Conservation (phyloP, 768 basidiomycete species). For the Fistulinella prunicolor region DNA sequence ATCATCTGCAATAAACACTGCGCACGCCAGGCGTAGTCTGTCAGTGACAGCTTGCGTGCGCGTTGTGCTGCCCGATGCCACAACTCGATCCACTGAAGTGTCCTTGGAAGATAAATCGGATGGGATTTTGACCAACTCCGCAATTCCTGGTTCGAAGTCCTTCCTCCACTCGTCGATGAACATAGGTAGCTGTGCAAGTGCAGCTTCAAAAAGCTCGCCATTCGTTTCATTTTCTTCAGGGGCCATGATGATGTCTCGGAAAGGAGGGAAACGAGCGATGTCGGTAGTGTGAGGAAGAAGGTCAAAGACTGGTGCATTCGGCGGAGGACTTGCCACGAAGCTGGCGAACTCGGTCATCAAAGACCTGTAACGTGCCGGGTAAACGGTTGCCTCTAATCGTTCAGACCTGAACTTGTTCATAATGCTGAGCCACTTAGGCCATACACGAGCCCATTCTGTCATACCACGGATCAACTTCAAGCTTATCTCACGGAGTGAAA, state of each 20-base stretch:
- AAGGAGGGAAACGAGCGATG: neutral
- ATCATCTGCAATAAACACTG: neutral
- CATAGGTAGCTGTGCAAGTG: neutral
- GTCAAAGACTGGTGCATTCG: neutral
- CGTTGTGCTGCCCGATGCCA: neutral
- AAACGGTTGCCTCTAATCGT: neutral
- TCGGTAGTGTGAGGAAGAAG: neutral
- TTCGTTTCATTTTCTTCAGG: neutral
- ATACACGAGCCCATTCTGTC: neutral
- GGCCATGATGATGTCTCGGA: neutral
- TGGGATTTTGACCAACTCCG: neutral
- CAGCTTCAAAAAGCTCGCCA: neutral
- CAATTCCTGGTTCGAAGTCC: neutral
- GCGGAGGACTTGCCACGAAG: neutral
- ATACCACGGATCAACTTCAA: neutral
- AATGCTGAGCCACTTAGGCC: neutral
- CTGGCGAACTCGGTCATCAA: neutral
- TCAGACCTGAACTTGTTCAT: neutral
- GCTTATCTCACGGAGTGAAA: neutral
- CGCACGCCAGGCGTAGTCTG: neutral
- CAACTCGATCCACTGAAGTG: neutral
- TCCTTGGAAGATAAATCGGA: neutral
- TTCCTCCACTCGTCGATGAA: constrained; percentile 4
- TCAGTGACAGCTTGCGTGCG: too few species aligned
- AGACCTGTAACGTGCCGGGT: neutral